Conservation (phyloP, 73 alveolate genomes). For the Effrenium voratum region DNA sequence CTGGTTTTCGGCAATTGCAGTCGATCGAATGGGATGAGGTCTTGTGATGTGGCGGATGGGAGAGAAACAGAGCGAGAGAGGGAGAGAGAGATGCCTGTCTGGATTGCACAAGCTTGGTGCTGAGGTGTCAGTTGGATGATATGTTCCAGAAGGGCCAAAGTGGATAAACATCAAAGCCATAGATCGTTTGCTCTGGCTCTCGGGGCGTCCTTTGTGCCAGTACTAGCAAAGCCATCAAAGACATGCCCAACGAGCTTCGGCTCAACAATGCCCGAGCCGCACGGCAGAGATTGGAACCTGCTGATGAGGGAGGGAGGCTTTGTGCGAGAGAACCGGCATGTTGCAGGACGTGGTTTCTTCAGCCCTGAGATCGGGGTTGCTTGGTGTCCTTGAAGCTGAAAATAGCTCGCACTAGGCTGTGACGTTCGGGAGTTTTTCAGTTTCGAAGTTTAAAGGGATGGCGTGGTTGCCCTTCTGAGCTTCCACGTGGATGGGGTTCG, state of each 20-base stretch:
- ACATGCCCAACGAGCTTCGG: constrained; percentile 69
- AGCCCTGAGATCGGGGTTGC: background rate
- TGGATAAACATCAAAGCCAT: background rate
- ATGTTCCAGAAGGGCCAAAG: background rate
- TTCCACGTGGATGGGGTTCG: too few relatives aligned
- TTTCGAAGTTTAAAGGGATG: background rate
- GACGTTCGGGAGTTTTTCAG: background rate
- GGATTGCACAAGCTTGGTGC: background rate
- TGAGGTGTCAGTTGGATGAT: background rate
- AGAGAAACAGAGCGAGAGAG: background rate
- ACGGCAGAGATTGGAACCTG: background rate
- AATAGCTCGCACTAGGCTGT: background rate
- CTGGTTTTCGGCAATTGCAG: background rate
- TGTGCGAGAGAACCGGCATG: background rate
- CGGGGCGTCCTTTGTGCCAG: background rate
- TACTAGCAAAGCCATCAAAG: constrained; percentile 56
- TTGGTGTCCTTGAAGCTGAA: background rate
- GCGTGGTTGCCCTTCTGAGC: too few relatives aligned
- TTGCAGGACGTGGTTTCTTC: background rate
- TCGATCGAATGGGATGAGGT: too few relatives aligned
- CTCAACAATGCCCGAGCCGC: constrained; percentile 28
- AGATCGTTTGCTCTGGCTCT: background rate
- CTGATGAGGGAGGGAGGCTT: background rate
- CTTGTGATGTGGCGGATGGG: too few relatives aligned
- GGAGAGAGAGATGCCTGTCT: background rate